Evolutionary conservation across 805 yeast genomes (phyloP), one percentile per base, ranked within the genome.

Genomic region (Yamadazyma nakazawae): DNA sequence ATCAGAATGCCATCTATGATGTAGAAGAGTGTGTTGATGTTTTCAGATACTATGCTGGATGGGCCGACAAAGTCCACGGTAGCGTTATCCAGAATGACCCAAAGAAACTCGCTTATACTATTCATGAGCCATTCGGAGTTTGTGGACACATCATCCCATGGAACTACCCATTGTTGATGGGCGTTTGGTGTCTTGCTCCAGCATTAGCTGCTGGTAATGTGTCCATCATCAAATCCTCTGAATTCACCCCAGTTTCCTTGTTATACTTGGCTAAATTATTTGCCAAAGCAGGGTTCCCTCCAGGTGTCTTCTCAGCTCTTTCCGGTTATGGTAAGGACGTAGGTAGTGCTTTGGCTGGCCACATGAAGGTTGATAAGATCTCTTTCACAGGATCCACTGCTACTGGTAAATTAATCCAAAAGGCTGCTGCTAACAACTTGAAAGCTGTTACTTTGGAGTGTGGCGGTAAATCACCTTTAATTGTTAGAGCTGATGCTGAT

Each of bases 161-260:
- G 77, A 72, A 72, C 58, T 72, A 69, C 57, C 77, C 77, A 12
- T 55, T 72, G 51, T 69, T 76, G 28, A 84, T 85, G 89, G 81
- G 85, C 13, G 75, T 86, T 19, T 86, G 94, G 94, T 85, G 86
- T 64, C 71, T 86, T 59, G 88, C 86, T 24, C 92, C 92, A 18
- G 94, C 95, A 9, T 67, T 86, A 53, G 89, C 91, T 36, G 84
- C 88, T 44, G 94, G 94, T 45, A 85, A 87, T 65, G 75, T 80
- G 12, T 77, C 84, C 39, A 80, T 86, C 38, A 75, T 86, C 62
- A 86, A 86, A 65, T 76, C 88, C 2, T 83, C 89, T 47, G 94
- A 87, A 66, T 68, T 82, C 54, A 85, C 92, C 6, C 94, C 94
- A 11, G 72, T 86, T 55, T 80, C 89, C 21, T 70, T 84, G 54